Evolutionary conservation across 1,284 basidiomycete species (phyloP), one percentile per base, ranked within the genome.

Genomic region (Pyrrhoderma lamaoense): DNA sequence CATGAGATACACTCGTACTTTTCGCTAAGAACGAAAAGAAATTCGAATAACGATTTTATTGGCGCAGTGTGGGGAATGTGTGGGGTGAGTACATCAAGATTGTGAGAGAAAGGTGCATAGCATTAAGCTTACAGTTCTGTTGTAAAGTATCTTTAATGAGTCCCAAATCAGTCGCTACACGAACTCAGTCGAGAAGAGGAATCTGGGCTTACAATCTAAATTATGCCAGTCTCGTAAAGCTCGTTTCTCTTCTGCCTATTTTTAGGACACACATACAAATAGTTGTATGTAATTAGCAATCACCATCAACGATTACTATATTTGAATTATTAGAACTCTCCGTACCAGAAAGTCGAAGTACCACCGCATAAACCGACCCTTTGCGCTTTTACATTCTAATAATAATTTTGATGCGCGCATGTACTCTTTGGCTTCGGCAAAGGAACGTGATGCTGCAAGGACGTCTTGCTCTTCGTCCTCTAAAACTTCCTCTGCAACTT

Each of bases 261-360:
- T 5, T 31, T 31, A n/a, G n/a, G n/a, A n/a, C n/a, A n/a, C n/a
- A n/a, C n/a, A n/a, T n/a, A n/a, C n/a, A n/a, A n/a, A n/a, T n/a
- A n/a, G n/a, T 31, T 5, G 5, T 31, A 31, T 31, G 5, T 31
- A 5, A 31, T 31, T 31, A 31, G 27, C 5, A 5, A 31, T 11
- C 27, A 31, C 11, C 5, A 11, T 11, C 27, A 31, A 31, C 27
- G 27, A 11, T n/a, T n/a, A n/a, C n/a, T n/a, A n/a, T n/a, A n/a
- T n/a, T n/a, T n/a, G n/a, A n/a, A n/a, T n/a, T n/a, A n/a, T n/a
- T n/a, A n/a, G n/a, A n/a, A n/a, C n/a, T n/a, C n/a, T n/a, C 72
- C 86, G 73, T 64, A 94, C 93, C 64, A 98, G 71, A 65, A 86
- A 98, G 55, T 80, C 80, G 52, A 88, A 79, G 64, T 98, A 98